Conservation (phyloP, 1,284 basidiomycete species). For the Hypsizygus ulmarius region DNA sequence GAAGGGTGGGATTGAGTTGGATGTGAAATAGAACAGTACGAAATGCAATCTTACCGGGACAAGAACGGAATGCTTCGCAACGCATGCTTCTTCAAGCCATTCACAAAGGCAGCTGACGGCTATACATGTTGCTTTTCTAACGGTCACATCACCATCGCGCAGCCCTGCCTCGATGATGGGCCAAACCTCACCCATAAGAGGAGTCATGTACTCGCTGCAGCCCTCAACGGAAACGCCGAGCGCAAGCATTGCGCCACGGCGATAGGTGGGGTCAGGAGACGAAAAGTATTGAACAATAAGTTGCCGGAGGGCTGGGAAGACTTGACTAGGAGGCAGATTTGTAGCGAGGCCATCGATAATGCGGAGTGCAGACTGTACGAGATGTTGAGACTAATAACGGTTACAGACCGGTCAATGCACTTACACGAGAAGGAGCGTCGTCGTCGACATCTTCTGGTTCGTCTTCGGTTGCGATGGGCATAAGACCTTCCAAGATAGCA, state of each 20-base stretch:
- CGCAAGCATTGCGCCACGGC: constrained; percentile 94
- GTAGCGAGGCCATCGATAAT: constrained; percentile 95
- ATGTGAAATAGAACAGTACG: background rate
- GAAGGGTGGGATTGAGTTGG: constrained; percentile 6
- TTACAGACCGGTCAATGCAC: constrained; percentile 26
- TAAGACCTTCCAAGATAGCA: constrained; percentile 86
- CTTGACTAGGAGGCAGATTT: constrained; percentile 91
- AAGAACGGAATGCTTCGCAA: constrained; percentile 79
- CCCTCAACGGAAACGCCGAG: constrained; percentile 97
- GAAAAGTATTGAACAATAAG: constrained; percentile 84
- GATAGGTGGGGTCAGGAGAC: constrained; percentile 72
- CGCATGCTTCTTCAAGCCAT: constrained; percentile 95
- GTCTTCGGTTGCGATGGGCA: constrained; percentile 93
- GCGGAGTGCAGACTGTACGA: constrained; percentile 79
- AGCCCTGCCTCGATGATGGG: constrained; percentile 92
- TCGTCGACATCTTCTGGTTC: constrained; percentile 81
- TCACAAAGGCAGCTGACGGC: constrained; percentile 97
- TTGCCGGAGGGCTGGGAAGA: constrained; percentile 89
- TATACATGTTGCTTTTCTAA: constrained; percentile 93
- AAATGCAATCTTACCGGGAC: constrained; percentile 66
- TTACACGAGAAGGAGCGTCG: constrained; percentile 86
- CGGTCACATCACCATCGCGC: constrained; percentile 78
- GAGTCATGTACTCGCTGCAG: constrained; percentile 97
- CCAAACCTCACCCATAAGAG: constrained; percentile 92
- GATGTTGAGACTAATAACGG: constrained; percentile 6